Evolutionary conservation across 148 eudicot genomes (phyloP).

Genomic region (Linanthus parryae): DNA sequence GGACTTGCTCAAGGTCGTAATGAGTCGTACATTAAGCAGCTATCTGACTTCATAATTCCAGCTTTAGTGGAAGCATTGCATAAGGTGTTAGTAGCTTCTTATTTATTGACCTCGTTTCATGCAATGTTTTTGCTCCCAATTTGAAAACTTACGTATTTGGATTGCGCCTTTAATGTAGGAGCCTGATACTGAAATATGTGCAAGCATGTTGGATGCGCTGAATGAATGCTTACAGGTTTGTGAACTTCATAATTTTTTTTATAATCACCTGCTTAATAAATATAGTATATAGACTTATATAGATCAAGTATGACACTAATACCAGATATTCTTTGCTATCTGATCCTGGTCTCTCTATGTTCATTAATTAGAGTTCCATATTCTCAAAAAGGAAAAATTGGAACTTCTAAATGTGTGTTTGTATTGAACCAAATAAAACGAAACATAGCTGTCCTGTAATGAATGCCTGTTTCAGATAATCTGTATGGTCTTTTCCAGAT

Average conservation of each 20-base stretch:
- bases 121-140: background rate
- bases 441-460: too few species aligned
- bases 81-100: constrained; percentile 39
- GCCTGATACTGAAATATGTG: constrained; percentile 95
- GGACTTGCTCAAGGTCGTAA: constrained; percentile 92
- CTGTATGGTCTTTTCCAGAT: too few species aligned
- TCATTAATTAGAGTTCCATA: too few species aligned
- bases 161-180: constrained; percentile 48
- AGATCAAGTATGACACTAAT: too few species aligned
- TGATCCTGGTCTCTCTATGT: too few species aligned
- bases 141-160: constrained; percentile 1
- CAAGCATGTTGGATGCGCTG: constrained; percentile 84
- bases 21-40: constrained; percentile 81
- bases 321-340: too few species aligned
- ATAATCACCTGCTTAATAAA: background rate
- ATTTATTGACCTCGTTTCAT: background rate
- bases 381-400: too few species aligned
- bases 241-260: background rate
- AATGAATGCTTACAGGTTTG: constrained; percentile 93
- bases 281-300: background rate
- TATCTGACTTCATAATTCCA: constrained; percentile 85
- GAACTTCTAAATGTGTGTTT: too few species aligned
- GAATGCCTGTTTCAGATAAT: too few species aligned
- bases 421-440: too few species aligned
- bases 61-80: constrained; percentile 93